Conservation (phyloP, 805 yeast species). For the Kregervanrija pseudodelftensis region DNA sequence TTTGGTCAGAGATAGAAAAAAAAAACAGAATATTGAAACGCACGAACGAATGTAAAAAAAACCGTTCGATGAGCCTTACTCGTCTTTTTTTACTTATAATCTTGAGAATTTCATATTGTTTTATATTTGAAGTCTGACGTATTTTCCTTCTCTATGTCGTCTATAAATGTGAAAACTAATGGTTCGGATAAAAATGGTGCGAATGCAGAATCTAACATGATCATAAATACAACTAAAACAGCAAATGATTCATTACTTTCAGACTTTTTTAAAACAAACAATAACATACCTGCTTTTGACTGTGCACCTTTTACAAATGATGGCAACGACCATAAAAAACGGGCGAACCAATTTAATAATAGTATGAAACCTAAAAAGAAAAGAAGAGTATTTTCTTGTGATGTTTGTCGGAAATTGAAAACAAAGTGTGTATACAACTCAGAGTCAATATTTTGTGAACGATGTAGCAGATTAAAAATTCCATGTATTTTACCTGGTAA, state of each 20-base stretch:
- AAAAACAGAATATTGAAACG: too few relatives aligned
- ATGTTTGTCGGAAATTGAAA: constrained; percentile 46
- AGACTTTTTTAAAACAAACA: constrained; percentile 11
- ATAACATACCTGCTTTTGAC: constrained; percentile 5
- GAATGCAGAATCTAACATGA: too few relatives aligned
- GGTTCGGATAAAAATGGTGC: too few relatives aligned
- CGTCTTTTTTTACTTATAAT: too few relatives aligned
- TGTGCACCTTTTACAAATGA: background rate
- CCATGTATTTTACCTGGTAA: constrained; percentile 38
- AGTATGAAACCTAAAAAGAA: constrained; percentile 12
- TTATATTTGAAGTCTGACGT: too few relatives aligned
- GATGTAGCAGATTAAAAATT: constrained; percentile 41
- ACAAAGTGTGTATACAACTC: constrained; percentile 51
- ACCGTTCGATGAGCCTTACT: too few relatives aligned
- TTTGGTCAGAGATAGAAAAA: too few relatives aligned
- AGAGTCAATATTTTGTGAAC: constrained; percentile 37
- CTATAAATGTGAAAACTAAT: too few relatives aligned
- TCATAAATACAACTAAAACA: constrained; percentile 12
- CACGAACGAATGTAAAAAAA: too few relatives aligned
- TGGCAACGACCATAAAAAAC: too few relatives aligned
- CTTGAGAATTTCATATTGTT: too few relatives aligned
- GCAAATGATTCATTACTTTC: constrained; percentile 18
- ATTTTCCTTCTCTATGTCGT: too few relatives aligned
- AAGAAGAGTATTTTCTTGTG: constrained; percentile 34
- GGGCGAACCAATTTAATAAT: background rate